Conservation (phyloP, 2,329 filamentous ascomycete species). For the Arthrobotrys pseudoclavata region DNA sequence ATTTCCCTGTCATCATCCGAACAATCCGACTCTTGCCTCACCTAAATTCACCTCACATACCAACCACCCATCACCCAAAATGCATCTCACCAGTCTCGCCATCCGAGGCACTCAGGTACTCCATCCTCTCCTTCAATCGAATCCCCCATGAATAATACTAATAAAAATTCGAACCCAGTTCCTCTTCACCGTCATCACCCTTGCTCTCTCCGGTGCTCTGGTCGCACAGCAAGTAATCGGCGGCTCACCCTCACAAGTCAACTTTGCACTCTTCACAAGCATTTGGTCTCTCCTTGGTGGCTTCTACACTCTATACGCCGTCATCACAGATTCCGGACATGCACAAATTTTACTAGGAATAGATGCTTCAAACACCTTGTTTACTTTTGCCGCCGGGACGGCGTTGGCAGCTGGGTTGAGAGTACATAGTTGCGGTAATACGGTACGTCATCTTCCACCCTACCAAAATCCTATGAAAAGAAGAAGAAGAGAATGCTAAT, state of each 20-base stretch:
- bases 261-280: constrained; percentile 70
- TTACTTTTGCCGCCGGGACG: constrained; percentile 69
- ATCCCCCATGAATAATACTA: neutral
- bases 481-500: neutral
- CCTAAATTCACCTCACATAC: neutral
- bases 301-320: constrained; percentile 68
- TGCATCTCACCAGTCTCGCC: constrained; percentile 35
- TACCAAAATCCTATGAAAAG: neutral
- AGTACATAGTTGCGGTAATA: constrained; percentile 68
- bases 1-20: constrained; percentile 26
- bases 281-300: constrained; percentile 69
- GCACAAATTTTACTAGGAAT: constrained; percentile 67
- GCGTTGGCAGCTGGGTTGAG: constrained; percentile 69
- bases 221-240: constrained; percentile 66
- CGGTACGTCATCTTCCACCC: too few species aligned
- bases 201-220: constrained; percentile 62
- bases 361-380: constrained; percentile 69
- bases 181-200: constrained; percentile 60
- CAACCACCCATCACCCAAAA: neutral
- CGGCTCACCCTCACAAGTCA: constrained; percentile 73
- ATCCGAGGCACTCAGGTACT: constrained; percentile 46
- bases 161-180: constrained; percentile 33
- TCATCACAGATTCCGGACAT: constrained; percentile 63
- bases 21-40: constrained; percentile 13
- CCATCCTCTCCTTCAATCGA: neutral